A percentile compares a stretch with the other conserved stretches of the same genome.
Conservation (phyloP, 768 basidiomycete genomes). For the Filobasidium floriforme region DNA sequence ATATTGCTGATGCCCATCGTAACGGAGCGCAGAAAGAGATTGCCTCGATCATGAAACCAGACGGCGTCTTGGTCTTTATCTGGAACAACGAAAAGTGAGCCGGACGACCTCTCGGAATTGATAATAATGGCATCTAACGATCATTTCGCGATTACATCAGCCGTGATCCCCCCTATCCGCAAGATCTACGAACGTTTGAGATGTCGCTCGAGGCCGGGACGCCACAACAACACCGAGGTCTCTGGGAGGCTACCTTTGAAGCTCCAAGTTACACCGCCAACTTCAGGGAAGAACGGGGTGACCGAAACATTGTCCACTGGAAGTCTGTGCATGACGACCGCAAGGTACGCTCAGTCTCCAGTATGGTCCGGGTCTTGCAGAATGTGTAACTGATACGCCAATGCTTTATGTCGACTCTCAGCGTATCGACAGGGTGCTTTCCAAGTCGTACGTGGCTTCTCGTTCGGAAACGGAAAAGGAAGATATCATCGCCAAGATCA, state of each 20-base stretch:
- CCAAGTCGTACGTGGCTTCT: constrained; percentile 77
- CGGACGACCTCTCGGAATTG: too few species aligned
- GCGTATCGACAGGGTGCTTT: constrained; percentile 57
- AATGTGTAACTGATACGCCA: constrained; percentile 32
- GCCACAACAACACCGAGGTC: constrained; percentile 70
- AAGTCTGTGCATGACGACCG: constrained; percentile 53
- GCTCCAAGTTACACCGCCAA: constrained; percentile 55
- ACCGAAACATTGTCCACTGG: constrained; percentile 50
- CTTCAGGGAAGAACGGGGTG: constrained; percentile 56
- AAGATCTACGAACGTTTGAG: constrained; percentile 15
- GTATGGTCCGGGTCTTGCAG: constrained; percentile 24
- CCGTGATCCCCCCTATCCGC: constrained; percentile 15
- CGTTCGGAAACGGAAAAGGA: constrained; percentile 56
- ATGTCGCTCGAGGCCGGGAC: constrained; percentile 47
- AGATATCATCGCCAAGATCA: constrained; percentile 52
- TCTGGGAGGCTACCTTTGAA: constrained; percentile 67
- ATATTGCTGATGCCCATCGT: background rate
- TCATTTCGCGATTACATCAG: background rate
- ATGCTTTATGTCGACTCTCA: constrained; percentile 21
- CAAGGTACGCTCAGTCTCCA: constrained; percentile 27
- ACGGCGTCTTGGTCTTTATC: constrained; percentile 63
- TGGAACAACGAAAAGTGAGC: constrained; percentile 71
- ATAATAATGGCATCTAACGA: too few species aligned
- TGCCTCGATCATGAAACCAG: constrained; percentile 67
- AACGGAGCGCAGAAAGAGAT: constrained; percentile 54